Evolutionary conservation across 306 rosid genomes (phyloP).

Genomic region (Herpetospermum pedunculosum): DNA sequence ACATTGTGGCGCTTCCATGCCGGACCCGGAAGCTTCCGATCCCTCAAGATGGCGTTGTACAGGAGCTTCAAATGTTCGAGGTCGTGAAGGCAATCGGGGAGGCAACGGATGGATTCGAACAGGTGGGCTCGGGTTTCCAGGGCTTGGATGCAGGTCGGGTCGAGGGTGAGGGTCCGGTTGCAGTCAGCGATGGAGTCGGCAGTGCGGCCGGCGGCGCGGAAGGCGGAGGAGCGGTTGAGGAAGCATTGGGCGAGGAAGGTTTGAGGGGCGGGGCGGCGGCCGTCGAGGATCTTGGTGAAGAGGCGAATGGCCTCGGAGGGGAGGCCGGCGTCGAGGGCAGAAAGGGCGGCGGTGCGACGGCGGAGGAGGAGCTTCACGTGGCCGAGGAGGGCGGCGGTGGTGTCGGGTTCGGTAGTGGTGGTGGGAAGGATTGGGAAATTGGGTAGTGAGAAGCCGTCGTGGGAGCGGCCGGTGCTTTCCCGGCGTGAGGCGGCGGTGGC

Average conservation of each 20-base stretch:
- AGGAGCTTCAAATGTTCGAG: conserved; percentile 78
- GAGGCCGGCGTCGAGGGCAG: conserved; percentile 76
- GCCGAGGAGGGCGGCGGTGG: conserved; percentile 40
- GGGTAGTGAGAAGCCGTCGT: conserved; percentile 56
- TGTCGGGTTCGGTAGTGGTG: conserved; percentile 31
- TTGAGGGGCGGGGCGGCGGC: conserved; percentile 83
- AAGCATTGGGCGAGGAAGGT: conserved; percentile 80
- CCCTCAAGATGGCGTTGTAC: conserved; percentile 72
- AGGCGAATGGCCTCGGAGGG: conserved; percentile 87
- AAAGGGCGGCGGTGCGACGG: conserved; percentile 72
- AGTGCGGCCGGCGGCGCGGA: conserved; percentile 48
- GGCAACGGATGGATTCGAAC: conserved; percentile 63
- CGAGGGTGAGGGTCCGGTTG: conserved; percentile 63
- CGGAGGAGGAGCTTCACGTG: conserved; percentile 78
- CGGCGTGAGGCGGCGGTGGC: conserved; percentile 88
- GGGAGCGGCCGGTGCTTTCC: conserved; percentile 72
- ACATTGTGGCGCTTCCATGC: conserved; percentile 79
- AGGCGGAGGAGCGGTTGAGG: conserved; percentile 66
- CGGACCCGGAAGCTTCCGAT: conserved; percentile 80
- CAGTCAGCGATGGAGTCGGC: conserved; percentile 91
- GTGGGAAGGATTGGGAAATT: conserved; percentile 10
- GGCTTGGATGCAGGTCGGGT: conserved; percentile 75
- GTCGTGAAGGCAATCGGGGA: conserved; percentile 79
- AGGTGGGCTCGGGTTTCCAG: conserved; percentile 79
- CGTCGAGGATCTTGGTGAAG: conserved; percentile 71